Percentiles rank a stretch among this genome's conserved stretches.
Evolutionary conservation across 192 early-diverging fungal species (phyloP).

Genomic region (Backusella sp.): DNA sequence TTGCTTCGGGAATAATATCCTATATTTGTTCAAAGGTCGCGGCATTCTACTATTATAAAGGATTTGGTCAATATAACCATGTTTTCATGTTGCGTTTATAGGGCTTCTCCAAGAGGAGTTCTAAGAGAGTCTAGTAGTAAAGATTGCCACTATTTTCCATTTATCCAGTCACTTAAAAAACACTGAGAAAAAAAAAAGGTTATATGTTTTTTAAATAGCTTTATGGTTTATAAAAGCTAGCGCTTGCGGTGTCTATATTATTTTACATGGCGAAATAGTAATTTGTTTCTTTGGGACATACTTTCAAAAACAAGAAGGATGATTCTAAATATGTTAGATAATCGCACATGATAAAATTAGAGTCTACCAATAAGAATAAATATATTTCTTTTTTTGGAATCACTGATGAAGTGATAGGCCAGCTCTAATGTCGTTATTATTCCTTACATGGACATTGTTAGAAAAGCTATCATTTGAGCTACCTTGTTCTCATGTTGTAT

Average conservation of each 20-base stretch:
- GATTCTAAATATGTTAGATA: neutral
- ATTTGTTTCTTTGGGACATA: neutral
- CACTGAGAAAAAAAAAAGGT: neutral
- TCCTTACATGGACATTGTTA: neutral
- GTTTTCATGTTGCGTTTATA: neutral
- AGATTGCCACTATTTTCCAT: neutral
- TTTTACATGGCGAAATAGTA: neutral
- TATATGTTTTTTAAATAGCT: neutral
- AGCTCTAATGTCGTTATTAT: neutral
- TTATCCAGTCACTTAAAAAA: neutral
- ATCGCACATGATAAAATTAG: slow-evolving; percentile 4
- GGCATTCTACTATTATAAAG: neutral
- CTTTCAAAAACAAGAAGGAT: neutral
- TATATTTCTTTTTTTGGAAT: neutral
- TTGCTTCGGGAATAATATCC: neutral
- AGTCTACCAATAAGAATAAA: neutral
- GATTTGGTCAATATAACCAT: neutral
- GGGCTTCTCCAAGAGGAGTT: neutral
- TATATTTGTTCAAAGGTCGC: neutral
- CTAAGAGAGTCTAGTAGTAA: neutral
- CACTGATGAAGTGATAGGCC: neutral
- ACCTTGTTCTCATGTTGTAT: too few species aligned
- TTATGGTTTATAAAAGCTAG: neutral
- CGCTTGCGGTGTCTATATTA: neutral
- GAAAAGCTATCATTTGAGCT: neutral